phyloP scores from a whole-genome alignment of 1,139 yeast genomes.

The Scheffersomyces parashehatae region DNA sequence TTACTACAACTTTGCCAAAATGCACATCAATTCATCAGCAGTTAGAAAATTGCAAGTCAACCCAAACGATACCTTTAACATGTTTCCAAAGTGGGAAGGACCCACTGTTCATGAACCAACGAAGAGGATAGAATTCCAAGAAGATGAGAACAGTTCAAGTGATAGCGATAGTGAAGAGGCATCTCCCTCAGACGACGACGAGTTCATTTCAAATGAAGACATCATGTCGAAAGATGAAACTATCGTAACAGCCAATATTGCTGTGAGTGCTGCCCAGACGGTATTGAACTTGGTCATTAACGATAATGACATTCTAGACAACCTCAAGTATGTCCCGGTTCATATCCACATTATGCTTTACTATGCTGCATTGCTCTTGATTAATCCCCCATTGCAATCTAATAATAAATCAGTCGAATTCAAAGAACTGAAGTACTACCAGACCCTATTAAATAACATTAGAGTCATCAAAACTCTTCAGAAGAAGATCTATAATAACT shows the following conservation, averaged over 20 bases:
- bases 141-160: conserved; percentile 22
- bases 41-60: conserved; percentile 47
- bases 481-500: conserved; percentile 41
- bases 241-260: conserved; percentile 46
- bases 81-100: conserved; percentile 43
- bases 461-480: conserved; percentile 41
- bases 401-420: conserved; percentile 17
- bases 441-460: conserved; percentile 26
- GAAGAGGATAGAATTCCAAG: conserved; percentile 18
- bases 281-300: conserved; percentile 59
- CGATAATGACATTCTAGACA: conserved; percentile 59
- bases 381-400: conserved; percentile 47
- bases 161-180: conserved; percentile 22
- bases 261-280: conserved; percentile 64
- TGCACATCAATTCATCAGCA: conserved; percentile 66
- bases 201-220: conserved; percentile 39
- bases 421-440: conserved; percentile 18
- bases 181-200: conserved; percentile 14
- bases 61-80: conserved; percentile 24
- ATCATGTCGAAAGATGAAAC: conserved; percentile 38
- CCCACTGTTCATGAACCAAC: conserved; percentile 1
- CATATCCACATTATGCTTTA: conserved; percentile 73
- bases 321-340: conserved; percentile 65
- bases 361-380: conserved; percentile 60
- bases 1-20: conserved; percentile 72